Base-by-base conservation (phyloP, 306 rosid genomes). In the peach (Prunus persica) region DNA sequence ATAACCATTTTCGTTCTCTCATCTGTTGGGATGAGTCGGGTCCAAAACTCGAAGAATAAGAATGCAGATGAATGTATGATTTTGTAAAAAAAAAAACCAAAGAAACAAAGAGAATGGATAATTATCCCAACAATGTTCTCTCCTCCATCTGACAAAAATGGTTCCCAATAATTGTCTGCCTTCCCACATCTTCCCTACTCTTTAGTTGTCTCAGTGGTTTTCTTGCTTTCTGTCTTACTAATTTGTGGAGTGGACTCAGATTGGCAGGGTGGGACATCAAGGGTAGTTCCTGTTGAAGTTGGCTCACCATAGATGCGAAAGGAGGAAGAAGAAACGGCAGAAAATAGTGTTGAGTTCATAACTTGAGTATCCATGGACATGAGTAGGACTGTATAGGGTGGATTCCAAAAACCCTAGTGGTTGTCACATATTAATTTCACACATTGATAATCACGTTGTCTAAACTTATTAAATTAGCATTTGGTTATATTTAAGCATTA, bases 111-210 rank as follows among this genome's bases (percentile, higher is more conserved):
- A 71, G 22, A n/a, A 30, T 14, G 19, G 3, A 64, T 13, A 49
- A 49, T 19, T 43, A 75, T 50, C 69, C 65, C 67, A 68, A 78
- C 60, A 73, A 74, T 65, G 82, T 75, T 84, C 80, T 77, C 88
- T 82, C 67, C 82, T 84, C 87, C 90, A 84, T 77, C 88, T 87
- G 34, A 84, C 85, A 87, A 87, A 85, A 87, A 80, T 82, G 82
- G 85, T 82, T 82, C 89, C 88, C 79, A 85, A 65, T 50, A 75
- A 72, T 56, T 75, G 49, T 69, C 78, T 66, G 61, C 82, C 85
- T 82, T 80, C 76, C 85, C 85, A 84, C 88, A 84, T 87, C 73
- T 73, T 43, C 30, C 71, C 43, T 27, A 57, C 67, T 70, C 62
- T 67, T 61, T 24, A 47, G 61, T 34, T 32, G 71, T 34, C 57